Percentiles rank a stretch among this genome's conserved stretches.
Conservation (phyloP, 176 grass and related monocot species). For the Triticum urartu region DNA sequence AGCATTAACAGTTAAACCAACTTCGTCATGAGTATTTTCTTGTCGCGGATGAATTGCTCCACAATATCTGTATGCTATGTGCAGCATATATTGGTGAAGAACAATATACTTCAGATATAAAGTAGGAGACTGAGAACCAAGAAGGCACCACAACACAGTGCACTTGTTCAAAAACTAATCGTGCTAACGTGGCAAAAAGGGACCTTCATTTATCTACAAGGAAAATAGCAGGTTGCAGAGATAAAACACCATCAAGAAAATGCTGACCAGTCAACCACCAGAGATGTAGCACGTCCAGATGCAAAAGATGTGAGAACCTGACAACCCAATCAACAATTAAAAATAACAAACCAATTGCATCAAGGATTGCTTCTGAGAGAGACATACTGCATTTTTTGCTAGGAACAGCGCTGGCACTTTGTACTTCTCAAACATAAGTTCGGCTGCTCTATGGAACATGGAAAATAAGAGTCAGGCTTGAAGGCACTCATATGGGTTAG, state of each 20-base stretch:
- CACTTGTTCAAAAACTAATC: constrained; percentile 9
- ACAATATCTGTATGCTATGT: not conserved
- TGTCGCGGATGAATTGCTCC: not conserved
- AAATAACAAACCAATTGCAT: constrained; percentile 31
- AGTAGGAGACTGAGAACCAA: not conserved
- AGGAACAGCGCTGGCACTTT: constrained; percentile 96
- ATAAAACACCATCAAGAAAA: constrained; percentile 3
- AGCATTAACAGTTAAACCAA: not conserved
- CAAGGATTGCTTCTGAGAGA: constrained; percentile 30
- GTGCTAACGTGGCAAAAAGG: constrained; percentile 1
- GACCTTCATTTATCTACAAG: not conserved
- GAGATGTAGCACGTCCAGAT: constrained; percentile 91
- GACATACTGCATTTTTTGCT: constrained; percentile 97
- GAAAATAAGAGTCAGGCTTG: constrained; percentile 37
- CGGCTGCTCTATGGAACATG: constrained; percentile 68
- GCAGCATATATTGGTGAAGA: constrained; percentile 9
- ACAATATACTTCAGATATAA: constrained; percentile 10
- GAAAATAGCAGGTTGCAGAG: constrained; percentile 7
- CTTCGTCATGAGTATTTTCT: constrained; percentile 10
- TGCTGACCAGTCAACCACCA: constrained; percentile 94
- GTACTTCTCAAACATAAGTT: constrained; percentile 99
- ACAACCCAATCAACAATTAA: constrained; percentile 33
- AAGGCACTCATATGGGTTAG: not conserved
- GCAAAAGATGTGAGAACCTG: constrained; percentile 99
- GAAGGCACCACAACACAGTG: not conserved